These are phyloP conservation scores for Cryptococcus sp. DNA, from an alignment of 1,284 basidiomycete genomes.

Conservation along the genomic window DNA sequence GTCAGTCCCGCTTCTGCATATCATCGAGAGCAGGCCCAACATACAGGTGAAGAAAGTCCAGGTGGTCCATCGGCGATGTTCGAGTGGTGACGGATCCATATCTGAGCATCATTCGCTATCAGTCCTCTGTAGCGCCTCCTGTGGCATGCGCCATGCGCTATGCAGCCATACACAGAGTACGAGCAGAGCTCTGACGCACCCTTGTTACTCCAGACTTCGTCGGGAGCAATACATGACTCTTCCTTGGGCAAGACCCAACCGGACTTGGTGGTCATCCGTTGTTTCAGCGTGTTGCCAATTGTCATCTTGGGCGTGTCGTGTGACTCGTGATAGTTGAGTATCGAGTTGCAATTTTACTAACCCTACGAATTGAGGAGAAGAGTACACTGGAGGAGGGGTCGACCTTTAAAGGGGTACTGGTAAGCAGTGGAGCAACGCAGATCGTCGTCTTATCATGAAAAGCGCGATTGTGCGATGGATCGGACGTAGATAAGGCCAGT, in stretches of 20 bases:
- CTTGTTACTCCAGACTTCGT: slow-evolving; percentile 45
- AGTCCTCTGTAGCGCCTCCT: background rate
- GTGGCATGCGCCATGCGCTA: background rate
- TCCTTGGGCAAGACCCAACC: slow-evolving; percentile 45
- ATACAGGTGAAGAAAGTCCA: slow-evolving; percentile 43
- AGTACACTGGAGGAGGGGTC: no score
- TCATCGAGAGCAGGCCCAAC: background rate
- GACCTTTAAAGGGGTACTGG: no score
- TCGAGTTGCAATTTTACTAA: no score
- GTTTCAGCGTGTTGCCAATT: slow-evolving; percentile 7
- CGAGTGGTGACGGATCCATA: slow-evolving; percentile 42
- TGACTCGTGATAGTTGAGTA: no score
- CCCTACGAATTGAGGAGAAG: no score
- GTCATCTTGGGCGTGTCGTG: slow-evolving; percentile 1
- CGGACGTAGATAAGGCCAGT: no score
- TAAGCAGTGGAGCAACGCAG: no score
- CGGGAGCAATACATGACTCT: slow-evolving; percentile 43
- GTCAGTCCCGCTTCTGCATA: background rate
- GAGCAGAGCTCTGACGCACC: slow-evolving; percentile 21
- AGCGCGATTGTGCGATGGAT: no score
- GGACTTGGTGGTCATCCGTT: slow-evolving; percentile 11
- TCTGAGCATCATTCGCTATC: slow-evolving; percentile 22
- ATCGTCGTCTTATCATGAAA: no score
- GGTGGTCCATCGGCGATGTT: slow-evolving; percentile 41
- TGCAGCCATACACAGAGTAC: background rate